These are phyloP conservation scores for Vicia faba DNA, from an alignment of 306 rosid species.

Conservation along the genomic window DNA sequence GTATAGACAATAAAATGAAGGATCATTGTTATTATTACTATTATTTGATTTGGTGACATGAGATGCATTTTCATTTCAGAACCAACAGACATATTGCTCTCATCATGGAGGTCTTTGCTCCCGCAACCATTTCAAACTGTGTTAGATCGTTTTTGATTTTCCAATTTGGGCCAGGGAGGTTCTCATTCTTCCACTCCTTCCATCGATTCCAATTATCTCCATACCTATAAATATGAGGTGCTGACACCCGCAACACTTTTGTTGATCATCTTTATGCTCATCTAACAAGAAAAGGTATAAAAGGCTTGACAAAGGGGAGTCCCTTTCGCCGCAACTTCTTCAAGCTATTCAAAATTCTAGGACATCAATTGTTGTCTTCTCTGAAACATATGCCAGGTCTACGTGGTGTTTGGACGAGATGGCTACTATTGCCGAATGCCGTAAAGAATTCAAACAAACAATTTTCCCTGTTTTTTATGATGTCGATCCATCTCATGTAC, in stretches of 20 bases:
- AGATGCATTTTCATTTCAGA: too few species aligned
- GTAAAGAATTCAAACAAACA: neutral
- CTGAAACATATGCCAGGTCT: neutral
- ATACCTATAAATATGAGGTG: neutral
- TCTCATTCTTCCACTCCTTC: neutral
- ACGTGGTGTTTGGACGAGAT: conserved; percentile 2
- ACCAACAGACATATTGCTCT: too few species aligned
- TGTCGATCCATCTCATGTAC: neutral
- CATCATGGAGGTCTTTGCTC: neutral
- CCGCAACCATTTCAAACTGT: neutral
- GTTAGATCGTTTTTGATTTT: neutral
- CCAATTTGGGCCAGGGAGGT: neutral
- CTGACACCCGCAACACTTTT: neutral
- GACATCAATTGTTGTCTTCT: neutral
- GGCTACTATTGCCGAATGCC: neutral
- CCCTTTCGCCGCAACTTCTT: neutral
- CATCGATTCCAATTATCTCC: neutral
- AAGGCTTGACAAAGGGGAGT: neutral
- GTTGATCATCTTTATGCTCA: conserved; percentile 5
- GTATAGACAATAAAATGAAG: too few species aligned
- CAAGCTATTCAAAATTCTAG: neutral
- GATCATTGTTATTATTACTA: too few species aligned
- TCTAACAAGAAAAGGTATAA: conserved; percentile 31
- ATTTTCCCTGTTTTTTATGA: conserved; percentile 14
- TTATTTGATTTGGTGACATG: too few species aligned